Conservation (phyloP, 1,139 yeast genomes). For the Taphrina sp. region DNA sequence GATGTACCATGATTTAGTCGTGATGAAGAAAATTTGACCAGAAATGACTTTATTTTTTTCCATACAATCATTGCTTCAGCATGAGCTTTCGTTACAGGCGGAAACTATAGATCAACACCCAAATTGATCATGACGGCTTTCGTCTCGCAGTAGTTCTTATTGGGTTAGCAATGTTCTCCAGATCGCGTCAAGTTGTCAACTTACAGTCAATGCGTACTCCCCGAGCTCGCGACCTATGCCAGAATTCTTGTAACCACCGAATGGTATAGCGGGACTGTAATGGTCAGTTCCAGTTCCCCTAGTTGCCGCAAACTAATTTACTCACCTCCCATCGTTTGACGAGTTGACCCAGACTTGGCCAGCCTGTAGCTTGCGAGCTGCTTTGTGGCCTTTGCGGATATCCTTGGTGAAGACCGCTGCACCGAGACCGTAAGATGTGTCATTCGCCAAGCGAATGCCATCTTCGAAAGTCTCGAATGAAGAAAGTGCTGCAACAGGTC, state of each 20-base stretch:
- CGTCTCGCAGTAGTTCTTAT: constrained; percentile 45
- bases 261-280: constrained; percentile 48
- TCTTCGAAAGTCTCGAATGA: constrained; percentile 71
- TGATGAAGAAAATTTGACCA: no score
- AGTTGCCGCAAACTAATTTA: neutral
- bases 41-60: no score
- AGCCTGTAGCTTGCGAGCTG: constrained; percentile 64
- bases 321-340: constrained; percentile 44
- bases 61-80: no score
- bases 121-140: constrained; percentile 70
- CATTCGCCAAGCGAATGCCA: constrained; percentile 67
- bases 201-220: constrained; percentile 58
- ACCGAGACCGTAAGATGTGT: constrained; percentile 75
- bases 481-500: constrained; percentile 79
- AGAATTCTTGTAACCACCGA: constrained; percentile 82
- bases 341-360: constrained; percentile 88
- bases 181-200: neutral
- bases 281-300: neutral
- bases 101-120: constrained; percentile 26
- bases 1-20: no score
- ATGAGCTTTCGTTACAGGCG: no score
- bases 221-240: constrained; percentile 96
- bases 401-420: constrained; percentile 77
- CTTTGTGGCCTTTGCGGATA: constrained; percentile 57
- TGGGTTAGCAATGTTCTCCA: neutral